Evolutionary conservation across 495 filamentous ascomycete species (phyloP), one percentile per base, ranked within the genome.

Genomic region (Hypoxylon trugodes): DNA sequence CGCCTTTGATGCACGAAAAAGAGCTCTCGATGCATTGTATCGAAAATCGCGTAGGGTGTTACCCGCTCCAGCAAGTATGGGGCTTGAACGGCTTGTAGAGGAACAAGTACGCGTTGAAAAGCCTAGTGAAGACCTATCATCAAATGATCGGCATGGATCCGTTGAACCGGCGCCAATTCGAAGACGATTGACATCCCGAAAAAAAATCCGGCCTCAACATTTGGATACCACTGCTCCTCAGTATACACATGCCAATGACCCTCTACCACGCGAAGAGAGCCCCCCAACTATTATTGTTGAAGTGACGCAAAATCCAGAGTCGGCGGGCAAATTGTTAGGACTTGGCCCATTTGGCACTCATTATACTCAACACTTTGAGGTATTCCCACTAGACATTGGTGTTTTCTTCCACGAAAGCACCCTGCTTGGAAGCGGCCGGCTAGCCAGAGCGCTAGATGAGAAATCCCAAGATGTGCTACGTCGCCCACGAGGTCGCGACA

Each of bases 351-450:
- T 81, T 65, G 86, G 88, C 19, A 81, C 87, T 7, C 77, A 79
- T 18, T 97, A 96, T 68, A 83, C 90, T 0, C 79, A 87, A 9
- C 85, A 90, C 62, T 97, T 97, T 58, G 88, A 90, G 47, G 73
- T 92, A 24, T 79, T 77, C 35, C 88, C 91, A 21, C 75, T 96
- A 19, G 80, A 78, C 38, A 52, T 73, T 8, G 90, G 89, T 0
- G 88, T 87, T 1, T 95, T 82, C 72, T 95, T 96, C 65, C 90
- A 93, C 65, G 78, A 88, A 64, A 82, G 74, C 43, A 93, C 92
- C 8, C 82, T 96, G 45, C 80, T 96, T 45, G 92, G 93, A 12
- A 87, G 86, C 65, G 90, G 89, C 0, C 81, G 84, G 18, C 80
- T 96, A 46, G 68, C 69, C 32, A 81, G 77, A 46, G 86, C 81